Evolutionary conservation across 2,329 filamentous ascomycete genomes (phyloP).

Genomic region (Rhytidhysteron rufulum): DNA sequence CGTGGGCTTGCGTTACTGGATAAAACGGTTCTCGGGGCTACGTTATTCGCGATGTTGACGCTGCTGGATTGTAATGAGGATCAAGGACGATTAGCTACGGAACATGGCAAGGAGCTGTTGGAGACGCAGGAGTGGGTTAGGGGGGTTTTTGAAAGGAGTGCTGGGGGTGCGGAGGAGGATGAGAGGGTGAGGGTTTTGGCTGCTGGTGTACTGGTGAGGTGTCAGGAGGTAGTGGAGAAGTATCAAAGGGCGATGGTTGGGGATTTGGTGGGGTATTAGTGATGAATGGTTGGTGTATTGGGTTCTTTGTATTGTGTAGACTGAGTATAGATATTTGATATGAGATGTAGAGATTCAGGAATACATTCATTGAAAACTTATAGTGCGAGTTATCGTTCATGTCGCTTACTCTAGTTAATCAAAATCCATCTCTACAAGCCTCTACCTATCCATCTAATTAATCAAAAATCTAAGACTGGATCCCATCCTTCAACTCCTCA

Average conservation of each 20-base stretch:
- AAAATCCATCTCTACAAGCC: too few species aligned
- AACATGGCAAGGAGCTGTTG: conserved; percentile 71
- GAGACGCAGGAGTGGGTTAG: conserved; percentile 87
- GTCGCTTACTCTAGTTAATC: too few species aligned
- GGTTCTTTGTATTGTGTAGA: not conserved
- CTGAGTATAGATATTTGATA: not conserved
- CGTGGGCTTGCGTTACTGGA: conserved; percentile 54
- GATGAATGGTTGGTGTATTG: too few species aligned
- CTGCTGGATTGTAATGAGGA: conserved; percentile 79
- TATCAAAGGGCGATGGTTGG: conserved; percentile 76
- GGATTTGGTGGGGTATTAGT: conserved; percentile 50
- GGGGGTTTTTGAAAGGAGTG: conserved; percentile 61
- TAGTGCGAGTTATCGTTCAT: too few species aligned
- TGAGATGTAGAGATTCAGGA: too few species aligned
- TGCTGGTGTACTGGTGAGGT: conserved; percentile 71
- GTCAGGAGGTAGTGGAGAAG: conserved; percentile 77
- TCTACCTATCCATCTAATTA: too few species aligned
- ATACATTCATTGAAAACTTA: too few species aligned
- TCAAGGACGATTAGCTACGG: conserved; percentile 66
- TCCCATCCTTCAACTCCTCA: too few species aligned
- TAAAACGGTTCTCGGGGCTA: conserved; percentile 63
- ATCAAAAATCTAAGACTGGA: too few species aligned
- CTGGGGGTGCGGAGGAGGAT: conserved; percentile 58
- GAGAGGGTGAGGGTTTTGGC: conserved; percentile 75
- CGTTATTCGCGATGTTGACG: conserved; percentile 75